phyloP scores from a whole-genome alignment of 108 stramenopile genomes.

The Cyclotella atomus region DNA sequence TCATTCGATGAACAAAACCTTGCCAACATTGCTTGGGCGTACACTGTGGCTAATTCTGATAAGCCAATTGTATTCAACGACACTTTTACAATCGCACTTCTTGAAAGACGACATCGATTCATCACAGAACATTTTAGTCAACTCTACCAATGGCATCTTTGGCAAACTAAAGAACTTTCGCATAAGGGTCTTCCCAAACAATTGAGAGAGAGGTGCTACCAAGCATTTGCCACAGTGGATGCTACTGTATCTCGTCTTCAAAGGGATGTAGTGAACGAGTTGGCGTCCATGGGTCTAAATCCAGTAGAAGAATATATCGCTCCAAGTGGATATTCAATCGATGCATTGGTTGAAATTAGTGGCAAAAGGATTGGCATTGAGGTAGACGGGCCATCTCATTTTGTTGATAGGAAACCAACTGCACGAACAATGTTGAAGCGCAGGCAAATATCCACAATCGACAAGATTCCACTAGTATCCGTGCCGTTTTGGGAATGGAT shows the following conservation, averaged over 20 bases:
- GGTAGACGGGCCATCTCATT: constrained; percentile 16
- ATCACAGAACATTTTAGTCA: not conserved
- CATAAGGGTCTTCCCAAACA: not conserved
- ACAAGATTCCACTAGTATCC: constrained; percentile 11
- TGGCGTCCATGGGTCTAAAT: constrained; percentile 7
- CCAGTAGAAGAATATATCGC: constrained; percentile 21
- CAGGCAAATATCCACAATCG: not conserved
- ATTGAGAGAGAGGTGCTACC: not conserved
- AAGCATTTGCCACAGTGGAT: not conserved
- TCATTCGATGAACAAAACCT: not conserved
- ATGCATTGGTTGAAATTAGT: constrained; percentile 16
- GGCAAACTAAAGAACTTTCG: constrained; percentile 3
- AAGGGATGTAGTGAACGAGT: not conserved
- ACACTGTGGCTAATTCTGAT: not conserved
- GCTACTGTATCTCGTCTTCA: constrained; percentile 6
- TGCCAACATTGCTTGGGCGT: constrained; percentile 1
- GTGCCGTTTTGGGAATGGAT: constrained; percentile 39
- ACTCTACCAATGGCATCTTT: constrained; percentile 20
- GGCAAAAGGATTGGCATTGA: constrained; percentile 1
- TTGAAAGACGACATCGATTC: not conserved
- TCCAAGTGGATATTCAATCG: constrained; percentile 14
- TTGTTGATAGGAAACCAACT: not conserved
- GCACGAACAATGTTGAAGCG: constrained; percentile 8
- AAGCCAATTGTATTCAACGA: not conserved
- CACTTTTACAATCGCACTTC: not conserved